These are phyloP conservation scores for Tetracentron sinense DNA, from an alignment of 164 flowering plant genomes.

Conservation along the genomic window DNA sequence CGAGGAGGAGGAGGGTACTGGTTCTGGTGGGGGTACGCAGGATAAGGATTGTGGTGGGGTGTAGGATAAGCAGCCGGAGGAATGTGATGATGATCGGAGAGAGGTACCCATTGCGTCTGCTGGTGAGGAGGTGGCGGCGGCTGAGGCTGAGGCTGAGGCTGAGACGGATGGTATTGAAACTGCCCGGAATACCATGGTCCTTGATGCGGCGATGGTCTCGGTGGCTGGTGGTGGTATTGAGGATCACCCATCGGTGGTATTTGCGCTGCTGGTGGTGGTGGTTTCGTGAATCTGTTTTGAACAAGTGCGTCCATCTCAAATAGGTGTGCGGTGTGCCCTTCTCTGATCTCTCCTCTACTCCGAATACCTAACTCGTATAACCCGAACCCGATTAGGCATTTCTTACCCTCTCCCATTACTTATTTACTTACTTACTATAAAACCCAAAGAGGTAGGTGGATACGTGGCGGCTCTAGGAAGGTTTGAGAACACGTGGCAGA, in stretches of 20 bases:
- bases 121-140: conserved; percentile 9
- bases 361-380: no score
- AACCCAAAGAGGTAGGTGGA: no score
- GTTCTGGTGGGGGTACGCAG: no score
- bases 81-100: conserved; percentile 16
- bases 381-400: no score
- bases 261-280: no score
- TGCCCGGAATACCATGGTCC: conserved; percentile 48
- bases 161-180: conserved; percentile 44
- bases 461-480: no score
- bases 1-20: conserved; percentile 32
- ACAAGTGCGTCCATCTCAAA: conserved; percentile 40
- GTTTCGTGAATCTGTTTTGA: conserved; percentile 39
- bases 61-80: conserved; percentile 30
- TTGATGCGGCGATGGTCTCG: conserved; percentile 35
- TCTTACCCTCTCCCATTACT: no score
- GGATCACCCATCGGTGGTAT: conserved; percentile 36
- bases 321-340: background rate
- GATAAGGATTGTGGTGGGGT: conserved; percentile 19
- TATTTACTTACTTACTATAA: no score
- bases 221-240: conserved; percentile 28
- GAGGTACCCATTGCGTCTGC: conserved; percentile 15
- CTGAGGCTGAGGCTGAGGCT: no score
- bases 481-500: no score
- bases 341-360: no score